These are phyloP conservation scores for Vaccinium vitisidaea DNA, from an alignment of 148 eudicot genomes.

Conservation along the genomic window DNA sequence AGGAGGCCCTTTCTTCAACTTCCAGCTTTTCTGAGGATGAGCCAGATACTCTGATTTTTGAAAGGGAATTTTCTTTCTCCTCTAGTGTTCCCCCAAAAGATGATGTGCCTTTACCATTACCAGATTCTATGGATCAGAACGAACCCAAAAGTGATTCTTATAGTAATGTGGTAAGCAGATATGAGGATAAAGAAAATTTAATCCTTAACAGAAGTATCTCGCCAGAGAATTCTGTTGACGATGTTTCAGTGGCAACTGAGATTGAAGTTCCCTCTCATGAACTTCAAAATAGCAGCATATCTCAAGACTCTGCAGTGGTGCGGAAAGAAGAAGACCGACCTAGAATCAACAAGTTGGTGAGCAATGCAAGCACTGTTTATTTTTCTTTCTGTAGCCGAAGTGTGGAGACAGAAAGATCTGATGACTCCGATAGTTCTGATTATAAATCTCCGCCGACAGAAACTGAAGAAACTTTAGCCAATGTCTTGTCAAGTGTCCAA, in stretches of 20 bases:
- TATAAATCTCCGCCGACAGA: slow-evolving; percentile 35
- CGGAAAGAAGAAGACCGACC: slow-evolving; percentile 33
- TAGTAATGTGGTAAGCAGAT: slow-evolving; percentile 11
- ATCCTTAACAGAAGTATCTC: slow-evolving; percentile 21
- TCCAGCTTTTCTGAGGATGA: slow-evolving; percentile 50
- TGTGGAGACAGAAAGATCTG: slow-evolving; percentile 29
- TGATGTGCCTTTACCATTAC: slow-evolving; percentile 25
- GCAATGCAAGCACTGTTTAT: slow-evolving; percentile 37
- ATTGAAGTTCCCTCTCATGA: slow-evolving; percentile 41
- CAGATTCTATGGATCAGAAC: slow-evolving; percentile 39
- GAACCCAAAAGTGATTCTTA: slow-evolving; percentile 32
- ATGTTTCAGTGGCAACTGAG: slow-evolving; percentile 39
- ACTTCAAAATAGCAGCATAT: slow-evolving; percentile 19
- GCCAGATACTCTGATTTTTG: slow-evolving; percentile 26
- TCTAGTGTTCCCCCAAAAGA: slow-evolving; percentile 24
- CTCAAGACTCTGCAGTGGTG: slow-evolving; percentile 37
- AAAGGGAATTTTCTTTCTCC: slow-evolving; percentile 22
- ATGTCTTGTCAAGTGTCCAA: slow-evolving; percentile 26
- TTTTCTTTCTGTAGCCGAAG: slow-evolving; percentile 29
- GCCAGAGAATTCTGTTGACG: slow-evolving; percentile 31
- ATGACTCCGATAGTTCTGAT: slow-evolving; percentile 44
- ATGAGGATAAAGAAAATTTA: slow-evolving; percentile 32
- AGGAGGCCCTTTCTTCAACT: slow-evolving; percentile 31
- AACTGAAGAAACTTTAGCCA: slow-evolving; percentile 21
- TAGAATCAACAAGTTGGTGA: slow-evolving; percentile 32